A percentile compares a stretch with the other conserved stretches of the same genome.
Evolutionary conservation across 108 stramenopile genomes (phyloP).

Genomic region (Cyclotella baltica): DNA sequence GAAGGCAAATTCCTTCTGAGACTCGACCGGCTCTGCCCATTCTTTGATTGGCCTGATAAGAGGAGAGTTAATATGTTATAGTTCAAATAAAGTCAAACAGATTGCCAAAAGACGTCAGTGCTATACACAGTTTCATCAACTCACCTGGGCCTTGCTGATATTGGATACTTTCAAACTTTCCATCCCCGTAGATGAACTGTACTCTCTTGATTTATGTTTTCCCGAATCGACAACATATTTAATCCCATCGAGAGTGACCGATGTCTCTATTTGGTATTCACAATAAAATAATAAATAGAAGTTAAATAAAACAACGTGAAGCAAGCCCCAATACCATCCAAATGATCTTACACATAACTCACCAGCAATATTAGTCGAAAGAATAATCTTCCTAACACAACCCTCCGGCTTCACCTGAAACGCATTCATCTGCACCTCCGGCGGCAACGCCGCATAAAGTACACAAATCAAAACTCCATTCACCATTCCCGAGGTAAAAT

Average conservation of each 20-base stretch:
- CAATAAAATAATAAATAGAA: neutral
- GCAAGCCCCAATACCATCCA: too few relatives aligned
- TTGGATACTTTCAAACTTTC: slow-evolving; percentile 74
- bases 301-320: too few relatives aligned
- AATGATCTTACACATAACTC: neutral
- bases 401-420: slow-evolving; percentile 80
- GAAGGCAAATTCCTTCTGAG: slow-evolving; percentile 75
- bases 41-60: slow-evolving; percentile 68
- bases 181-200: slow-evolving; percentile 83
- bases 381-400: slow-evolving; percentile 85
- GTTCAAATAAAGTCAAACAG: neutral
- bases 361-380: slow-evolving; percentile 94
- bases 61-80: neutral
- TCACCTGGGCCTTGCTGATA: slow-evolving; percentile 75
- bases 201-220: slow-evolving; percentile 80
- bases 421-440: slow-evolving; percentile 76
- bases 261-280: slow-evolving; percentile 87
- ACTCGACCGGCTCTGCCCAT: slow-evolving; percentile 86
- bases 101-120: neutral
- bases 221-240: slow-evolving; percentile 95
- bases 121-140: neutral
- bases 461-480: slow-evolving; percentile 84
- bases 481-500: slow-evolving; percentile 63
- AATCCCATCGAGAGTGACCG: slow-evolving; percentile 95
- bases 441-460: slow-evolving; percentile 81